Percentiles rank a stretch among this genome's conserved stretches.
Conservation (phyloP, 2,329 filamentous ascomycete genomes). For the Fusarium newnesense region DNA sequence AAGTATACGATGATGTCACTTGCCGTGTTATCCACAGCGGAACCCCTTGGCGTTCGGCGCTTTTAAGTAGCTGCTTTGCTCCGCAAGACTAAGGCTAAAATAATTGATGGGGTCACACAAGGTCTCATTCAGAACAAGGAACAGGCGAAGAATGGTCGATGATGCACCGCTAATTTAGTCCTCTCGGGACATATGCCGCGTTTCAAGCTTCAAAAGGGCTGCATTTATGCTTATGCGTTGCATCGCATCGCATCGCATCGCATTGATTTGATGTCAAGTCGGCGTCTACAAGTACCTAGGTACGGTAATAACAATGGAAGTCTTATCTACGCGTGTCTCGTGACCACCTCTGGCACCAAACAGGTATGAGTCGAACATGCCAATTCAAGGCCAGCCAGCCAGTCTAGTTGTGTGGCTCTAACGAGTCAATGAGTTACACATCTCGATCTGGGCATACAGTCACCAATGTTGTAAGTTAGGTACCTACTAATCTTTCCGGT, state of each 20-base stretch:
- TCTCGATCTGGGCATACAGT: background rate
- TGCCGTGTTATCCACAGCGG: conserved; percentile 15
- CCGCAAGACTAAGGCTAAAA: conserved; percentile 8
- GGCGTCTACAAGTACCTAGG: background rate
- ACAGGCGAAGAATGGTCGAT: conserved; percentile 24
- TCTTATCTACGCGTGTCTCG: background rate
- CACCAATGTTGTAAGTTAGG: background rate
- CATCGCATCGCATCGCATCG: background rate
- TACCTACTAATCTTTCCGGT: background rate
- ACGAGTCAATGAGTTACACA: conserved; percentile 3
- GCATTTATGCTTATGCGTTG: conserved; percentile 2
- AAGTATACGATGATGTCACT: conserved; percentile 33
- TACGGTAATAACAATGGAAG: background rate
- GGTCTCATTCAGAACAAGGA: conserved; percentile 18
- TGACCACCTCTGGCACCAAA: background rate
- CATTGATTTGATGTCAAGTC: conserved; percentile 13
- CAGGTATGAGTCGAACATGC: background rate
- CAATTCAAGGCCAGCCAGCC: background rate
- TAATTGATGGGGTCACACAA: background rate
- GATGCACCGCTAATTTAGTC: conserved; percentile 28
- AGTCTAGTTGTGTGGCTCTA: background rate
- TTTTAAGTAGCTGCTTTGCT: conserved; percentile 5
- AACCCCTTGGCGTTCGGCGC: conserved; percentile 23
- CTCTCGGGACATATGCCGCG: conserved; percentile 10
- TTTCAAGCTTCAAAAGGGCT: background rate